phyloP scores from a whole-genome alignment of 1,284 basidiomycete genomes.

The Porodaedalea pini region DNA sequence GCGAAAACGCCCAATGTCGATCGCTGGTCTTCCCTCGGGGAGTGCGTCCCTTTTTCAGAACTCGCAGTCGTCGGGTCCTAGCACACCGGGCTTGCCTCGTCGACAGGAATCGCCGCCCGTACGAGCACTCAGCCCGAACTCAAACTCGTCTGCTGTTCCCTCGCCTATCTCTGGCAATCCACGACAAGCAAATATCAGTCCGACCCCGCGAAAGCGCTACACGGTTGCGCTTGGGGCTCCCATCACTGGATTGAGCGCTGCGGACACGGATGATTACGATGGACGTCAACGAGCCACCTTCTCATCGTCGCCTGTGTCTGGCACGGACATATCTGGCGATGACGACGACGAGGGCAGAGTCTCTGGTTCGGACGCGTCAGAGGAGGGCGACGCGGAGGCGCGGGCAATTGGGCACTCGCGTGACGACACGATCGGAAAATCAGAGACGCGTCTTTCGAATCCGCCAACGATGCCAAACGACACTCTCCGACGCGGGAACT shows the following conservation, averaged over 20 bases:
- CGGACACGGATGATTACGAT: conserved; percentile 35
- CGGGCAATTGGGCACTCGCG: conserved; percentile 30
- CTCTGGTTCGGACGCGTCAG: conserved; percentile 31
- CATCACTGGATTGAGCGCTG: conserved; percentile 43
- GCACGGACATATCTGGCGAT: conserved; percentile 30
- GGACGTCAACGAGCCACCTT: conserved; percentile 29
- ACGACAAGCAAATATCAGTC: conserved; percentile 55
- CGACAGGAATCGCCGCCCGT: conserved; percentile 19
- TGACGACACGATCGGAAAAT: conserved; percentile 63
- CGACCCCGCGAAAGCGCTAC: conserved; percentile 63
- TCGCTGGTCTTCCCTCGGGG: conserved; percentile 29
- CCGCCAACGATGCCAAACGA: conserved; percentile 20
- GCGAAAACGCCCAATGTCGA: conserved; percentile 29
- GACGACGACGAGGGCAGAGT: conserved; percentile 22
- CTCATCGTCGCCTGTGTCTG: conserved; percentile 39
- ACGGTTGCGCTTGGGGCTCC: conserved; percentile 76
- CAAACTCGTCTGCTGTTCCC: conserved; percentile 31
- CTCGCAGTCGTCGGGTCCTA: conserved; percentile 7
- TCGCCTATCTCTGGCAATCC: conserved; percentile 21
- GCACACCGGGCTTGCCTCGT: conserved; percentile 22
- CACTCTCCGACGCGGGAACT: conserved; percentile 14
- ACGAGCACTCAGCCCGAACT: conserved; percentile 22
- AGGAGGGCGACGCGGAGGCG: conserved; percentile 30
- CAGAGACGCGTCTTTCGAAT: conserved; percentile 9
- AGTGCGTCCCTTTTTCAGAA: conserved; percentile 7